Percentiles rank a stretch among this genome's conserved stretches.
Conservation (phyloP, 805 yeast genomes). For the Candida odintsovae region DNA sequence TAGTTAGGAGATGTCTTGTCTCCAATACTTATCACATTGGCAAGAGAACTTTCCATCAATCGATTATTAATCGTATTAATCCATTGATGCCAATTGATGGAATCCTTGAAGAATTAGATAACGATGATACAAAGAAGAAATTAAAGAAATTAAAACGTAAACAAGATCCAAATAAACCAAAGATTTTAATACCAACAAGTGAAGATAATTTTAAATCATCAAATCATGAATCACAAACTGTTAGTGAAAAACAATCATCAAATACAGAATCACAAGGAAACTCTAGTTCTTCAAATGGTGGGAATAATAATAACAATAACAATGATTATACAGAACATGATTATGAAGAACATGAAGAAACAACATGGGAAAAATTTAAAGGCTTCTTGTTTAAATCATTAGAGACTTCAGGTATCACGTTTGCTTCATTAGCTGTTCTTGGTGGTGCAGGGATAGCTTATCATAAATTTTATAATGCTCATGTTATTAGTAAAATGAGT, state of each 20-base stretch:
- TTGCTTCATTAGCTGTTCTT: constrained; percentile 60
- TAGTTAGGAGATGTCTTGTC: too few relatives aligned
- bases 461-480: constrained; percentile 53
- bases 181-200: constrained; percentile 17
- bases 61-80: constrained; percentile 8
- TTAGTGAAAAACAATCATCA: background rate
- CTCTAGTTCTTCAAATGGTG: background rate
- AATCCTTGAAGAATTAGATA: constrained; percentile 20
- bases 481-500: constrained; percentile 60
- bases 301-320: constrained; percentile 5
- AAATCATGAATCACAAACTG: background rate
- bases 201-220: constrained; percentile 15
- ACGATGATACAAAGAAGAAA: constrained; percentile 7
- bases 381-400: constrained; percentile 34
- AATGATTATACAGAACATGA: constrained; percentile 9
- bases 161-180: constrained; percentile 11
- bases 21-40: too few relatives aligned
- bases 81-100: constrained; percentile 22
- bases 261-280: background rate
- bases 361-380: constrained; percentile 12
- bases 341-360: constrained; percentile 10
- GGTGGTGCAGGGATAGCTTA: constrained; percentile 70
- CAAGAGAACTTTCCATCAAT: too few relatives aligned
- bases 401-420: constrained; percentile 68
- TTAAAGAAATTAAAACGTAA: constrained; percentile 4